These are phyloP conservation scores for Ascochyta rabiei DNA, from an alignment of 2,329 filamentous ascomycete genomes.

Conservation along the genomic window DNA sequence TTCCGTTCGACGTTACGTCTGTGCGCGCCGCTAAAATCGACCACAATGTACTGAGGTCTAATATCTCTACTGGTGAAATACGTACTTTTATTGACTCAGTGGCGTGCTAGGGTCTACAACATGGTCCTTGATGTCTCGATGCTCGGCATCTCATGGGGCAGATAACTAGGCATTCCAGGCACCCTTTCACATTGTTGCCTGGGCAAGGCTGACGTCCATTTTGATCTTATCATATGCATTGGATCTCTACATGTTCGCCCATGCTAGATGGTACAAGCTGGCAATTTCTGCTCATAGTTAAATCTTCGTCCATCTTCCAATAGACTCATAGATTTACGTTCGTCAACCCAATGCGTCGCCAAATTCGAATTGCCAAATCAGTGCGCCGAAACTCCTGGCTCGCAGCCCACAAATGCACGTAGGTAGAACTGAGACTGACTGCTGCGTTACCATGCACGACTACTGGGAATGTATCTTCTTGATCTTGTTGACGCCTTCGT, in stretches of 20 bases:
- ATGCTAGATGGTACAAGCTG: constrained; percentile 15
- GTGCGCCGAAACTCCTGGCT: constrained; percentile 17
- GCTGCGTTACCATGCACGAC: constrained; percentile 6
- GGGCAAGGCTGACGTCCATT: neutral
- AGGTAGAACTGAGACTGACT: neutral
- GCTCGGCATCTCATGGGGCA: neutral
- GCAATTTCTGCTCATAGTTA: constrained; percentile 8
- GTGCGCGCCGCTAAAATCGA: neutral
- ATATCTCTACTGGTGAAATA: neutral
- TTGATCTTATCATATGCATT: constrained; percentile 4
- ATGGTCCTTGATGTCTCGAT: neutral
- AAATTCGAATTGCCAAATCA: neutral
- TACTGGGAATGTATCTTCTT: constrained; percentile 80
- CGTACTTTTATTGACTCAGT: neutral
- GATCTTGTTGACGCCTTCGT: constrained; percentile 82
- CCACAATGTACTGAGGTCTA: neutral
- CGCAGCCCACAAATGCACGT: constrained; percentile 2
- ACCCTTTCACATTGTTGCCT: constrained; percentile 4
- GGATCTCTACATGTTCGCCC: constrained; percentile 3
- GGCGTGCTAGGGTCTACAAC: neutral
- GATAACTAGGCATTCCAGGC: constrained; percentile 2
- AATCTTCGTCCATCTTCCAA: neutral
- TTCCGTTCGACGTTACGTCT: neutral
- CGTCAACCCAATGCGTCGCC: neutral
- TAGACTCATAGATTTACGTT: constrained; percentile 11